These are phyloP conservation scores for Fraxinus velutina DNA, from an alignment of 305 asterid genomes.

Conservation along the genomic window DNA sequence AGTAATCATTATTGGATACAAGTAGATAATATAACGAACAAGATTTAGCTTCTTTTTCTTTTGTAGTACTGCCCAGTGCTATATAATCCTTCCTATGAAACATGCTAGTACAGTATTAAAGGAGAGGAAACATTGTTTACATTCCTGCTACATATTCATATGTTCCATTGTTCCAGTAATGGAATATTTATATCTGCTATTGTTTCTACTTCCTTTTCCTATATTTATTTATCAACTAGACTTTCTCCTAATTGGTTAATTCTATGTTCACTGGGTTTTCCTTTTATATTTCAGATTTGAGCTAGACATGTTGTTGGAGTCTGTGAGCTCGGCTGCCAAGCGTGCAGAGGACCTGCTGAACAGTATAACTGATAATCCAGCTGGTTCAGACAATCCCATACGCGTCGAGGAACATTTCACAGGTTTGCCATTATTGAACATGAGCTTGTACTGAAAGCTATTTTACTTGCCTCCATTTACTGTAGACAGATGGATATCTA, in stretches of 20 bases:
- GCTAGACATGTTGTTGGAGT: conserved; percentile 96
- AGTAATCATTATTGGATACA: background rate
- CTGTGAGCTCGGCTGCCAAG: conserved; percentile 78
- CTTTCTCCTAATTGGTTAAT: conserved; percentile 14
- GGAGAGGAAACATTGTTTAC: background rate
- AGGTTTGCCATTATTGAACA: conserved; percentile 48
- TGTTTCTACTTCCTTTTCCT: background rate
- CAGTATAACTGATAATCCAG: conserved; percentile 54
- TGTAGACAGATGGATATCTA: background rate
- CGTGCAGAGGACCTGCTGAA: conserved; percentile 82
- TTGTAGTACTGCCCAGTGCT: background rate
- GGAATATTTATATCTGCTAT: background rate
- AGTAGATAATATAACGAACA: background rate
- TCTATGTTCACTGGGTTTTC: conserved; percentile 17
- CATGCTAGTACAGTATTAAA: background rate
- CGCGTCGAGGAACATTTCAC: conserved; percentile 77
- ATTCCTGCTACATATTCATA: conserved; percentile 1
- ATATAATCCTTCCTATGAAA: background rate
- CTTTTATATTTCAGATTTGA: conserved; percentile 66
- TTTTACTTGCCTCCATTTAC: conserved; percentile 15
- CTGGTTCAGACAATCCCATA: conserved; percentile 54
- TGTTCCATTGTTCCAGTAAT: background rate
- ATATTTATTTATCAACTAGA: conserved; percentile 8
- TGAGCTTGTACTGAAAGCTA: conserved; percentile 14
- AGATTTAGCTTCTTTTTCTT: background rate